Base-by-base conservation (phyloP, 2,329 filamentous ascomycete genomes). In the Colletotrichum liaoningense region DNA sequence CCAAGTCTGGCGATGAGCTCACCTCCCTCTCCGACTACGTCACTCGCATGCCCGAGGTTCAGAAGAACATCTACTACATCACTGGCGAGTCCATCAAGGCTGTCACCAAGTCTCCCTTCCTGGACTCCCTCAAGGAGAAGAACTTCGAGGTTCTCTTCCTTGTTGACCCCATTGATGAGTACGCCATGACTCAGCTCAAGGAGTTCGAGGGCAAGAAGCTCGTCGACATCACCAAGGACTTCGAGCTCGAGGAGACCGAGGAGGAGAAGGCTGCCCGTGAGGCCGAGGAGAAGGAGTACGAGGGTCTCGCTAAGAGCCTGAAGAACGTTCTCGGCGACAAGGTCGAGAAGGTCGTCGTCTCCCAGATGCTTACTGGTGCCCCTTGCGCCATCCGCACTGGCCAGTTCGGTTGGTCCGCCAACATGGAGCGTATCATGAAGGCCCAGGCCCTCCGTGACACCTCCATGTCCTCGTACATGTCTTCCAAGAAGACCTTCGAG, bases 381-480 rank as follows among this genome's bases (percentile, higher is more conserved):
- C 97, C 97, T 82, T 98, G 97, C 87, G 97, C 97, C 84, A 98
- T 99, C 91, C 96, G 97, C 86, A 99, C 97, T 79, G 97, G 97
- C 83, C 97, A 98, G 89, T 99, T 99, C 86, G 97, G 97, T 88
- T 99, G 97, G 97, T 98, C 96, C 72, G 97, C 97, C 84, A 99
- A 99, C 92, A 99, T 99, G 97, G 97, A 99, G 92, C 97, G 97
- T 90, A 99, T 99, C 93, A 99, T 99, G 97, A 99, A 99, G 93
- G 97, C 97, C 33, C 97, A 99, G 91, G 97, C 97, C 83, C 96
- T 99, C 82, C 97, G 97, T 89, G 97, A 99, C 89, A 99, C 97
- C 79, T 98, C 95, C 82, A 99, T 99, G 97, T 95, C 92, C 88
- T 97, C 95, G 81, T 99, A 99, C 94, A 99, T 99, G 97, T 97